Evolutionary conservation across 345 rosid species (phyloP).

Genomic region (Sisymbrium irio): DNA sequence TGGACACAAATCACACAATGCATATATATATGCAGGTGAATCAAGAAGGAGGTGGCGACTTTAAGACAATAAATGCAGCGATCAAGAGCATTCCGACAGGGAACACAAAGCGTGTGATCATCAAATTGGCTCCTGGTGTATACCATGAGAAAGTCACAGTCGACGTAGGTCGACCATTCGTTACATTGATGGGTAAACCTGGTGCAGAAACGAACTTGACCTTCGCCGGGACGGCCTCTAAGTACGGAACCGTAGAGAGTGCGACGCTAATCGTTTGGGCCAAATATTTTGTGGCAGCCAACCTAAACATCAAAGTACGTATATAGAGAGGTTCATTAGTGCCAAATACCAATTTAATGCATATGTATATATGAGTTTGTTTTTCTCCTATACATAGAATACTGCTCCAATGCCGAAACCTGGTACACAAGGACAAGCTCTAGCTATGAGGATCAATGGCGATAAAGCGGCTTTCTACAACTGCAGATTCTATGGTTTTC

Average conservation of each 20-base stretch:
- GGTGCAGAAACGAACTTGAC: constrained; percentile 37
- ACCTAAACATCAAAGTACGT: constrained; percentile 23
- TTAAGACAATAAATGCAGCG: constrained; percentile 50
- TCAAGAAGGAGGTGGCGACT: constrained; percentile 36
- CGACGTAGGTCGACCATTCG: constrained; percentile 40
- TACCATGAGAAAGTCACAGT: constrained; percentile 58
- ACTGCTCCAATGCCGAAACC: constrained; percentile 46
- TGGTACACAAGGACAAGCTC: constrained; percentile 43
- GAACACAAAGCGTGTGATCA: constrained; percentile 51
- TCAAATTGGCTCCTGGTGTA: constrained; percentile 47
- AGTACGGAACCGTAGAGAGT: constrained; percentile 46
- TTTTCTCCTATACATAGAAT: constrained; percentile 28
- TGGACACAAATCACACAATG: background rate
- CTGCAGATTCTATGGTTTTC: constrained; percentile 44
- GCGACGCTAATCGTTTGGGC: constrained; percentile 34
- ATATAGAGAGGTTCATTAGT: background rate
- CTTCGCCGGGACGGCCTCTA: constrained; percentile 43
- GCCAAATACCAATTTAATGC: background rate
- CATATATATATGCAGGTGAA: constrained; percentile 29
- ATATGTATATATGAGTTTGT: background rate
- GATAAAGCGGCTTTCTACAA: constrained; percentile 47
- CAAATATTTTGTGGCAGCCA: constrained; percentile 25
- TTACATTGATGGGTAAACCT: constrained; percentile 53
- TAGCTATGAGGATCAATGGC: constrained; percentile 48
- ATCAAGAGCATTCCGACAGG: constrained; percentile 45